These are phyloP conservation scores for Zymoseptoria pseudotritici DNA, from an alignment of 2,329 filamentous ascomycete species.

Conservation along the genomic window DNA sequence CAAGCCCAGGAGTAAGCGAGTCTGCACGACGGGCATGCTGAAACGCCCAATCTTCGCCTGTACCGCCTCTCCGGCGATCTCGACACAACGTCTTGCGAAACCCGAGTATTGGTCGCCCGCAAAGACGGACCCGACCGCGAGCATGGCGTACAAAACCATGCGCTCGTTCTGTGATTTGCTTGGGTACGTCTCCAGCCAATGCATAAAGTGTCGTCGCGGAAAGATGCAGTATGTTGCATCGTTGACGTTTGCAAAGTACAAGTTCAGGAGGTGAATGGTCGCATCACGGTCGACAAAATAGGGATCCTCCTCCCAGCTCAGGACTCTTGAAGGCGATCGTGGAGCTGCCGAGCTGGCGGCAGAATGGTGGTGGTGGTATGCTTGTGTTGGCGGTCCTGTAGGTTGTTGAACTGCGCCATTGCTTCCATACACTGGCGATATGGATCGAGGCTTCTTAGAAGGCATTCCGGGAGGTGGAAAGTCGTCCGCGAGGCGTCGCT, in stretches of 20 bases:
- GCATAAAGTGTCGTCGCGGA: conserved; percentile 45
- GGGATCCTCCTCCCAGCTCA: conserved; percentile 46
- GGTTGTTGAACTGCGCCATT: conserved; percentile 6
- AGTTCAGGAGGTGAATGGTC: conserved; percentile 45
- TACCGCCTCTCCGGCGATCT: conserved; percentile 52
- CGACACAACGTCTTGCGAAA: conserved; percentile 42
- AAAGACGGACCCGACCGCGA: conserved; percentile 52
- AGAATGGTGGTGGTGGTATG: background rate
- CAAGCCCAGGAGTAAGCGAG: conserved; percentile 57
- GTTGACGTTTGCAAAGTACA: conserved; percentile 53
- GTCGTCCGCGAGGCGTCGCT: conserved; percentile 24
- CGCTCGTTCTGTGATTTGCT: conserved; percentile 38
- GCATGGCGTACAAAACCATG: conserved; percentile 54
- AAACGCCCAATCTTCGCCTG: conserved; percentile 45
- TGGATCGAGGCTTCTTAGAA: conserved; percentile 26
- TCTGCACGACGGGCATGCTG: conserved; percentile 59
- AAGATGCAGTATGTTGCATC: conserved; percentile 50
- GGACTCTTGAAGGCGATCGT: conserved; percentile 26
- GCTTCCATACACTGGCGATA: conserved; percentile 17
- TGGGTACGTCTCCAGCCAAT: conserved; percentile 47
- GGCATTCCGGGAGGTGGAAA: conserved; percentile 14
- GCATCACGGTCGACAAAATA: conserved; percentile 43
- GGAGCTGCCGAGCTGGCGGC: background rate
- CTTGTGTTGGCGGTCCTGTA: background rate
- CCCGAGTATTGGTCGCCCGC: conserved; percentile 39